phyloP scores from a whole-genome alignment of 2,329 filamentous ascomycete species.

The Venturia asperata region DNA sequence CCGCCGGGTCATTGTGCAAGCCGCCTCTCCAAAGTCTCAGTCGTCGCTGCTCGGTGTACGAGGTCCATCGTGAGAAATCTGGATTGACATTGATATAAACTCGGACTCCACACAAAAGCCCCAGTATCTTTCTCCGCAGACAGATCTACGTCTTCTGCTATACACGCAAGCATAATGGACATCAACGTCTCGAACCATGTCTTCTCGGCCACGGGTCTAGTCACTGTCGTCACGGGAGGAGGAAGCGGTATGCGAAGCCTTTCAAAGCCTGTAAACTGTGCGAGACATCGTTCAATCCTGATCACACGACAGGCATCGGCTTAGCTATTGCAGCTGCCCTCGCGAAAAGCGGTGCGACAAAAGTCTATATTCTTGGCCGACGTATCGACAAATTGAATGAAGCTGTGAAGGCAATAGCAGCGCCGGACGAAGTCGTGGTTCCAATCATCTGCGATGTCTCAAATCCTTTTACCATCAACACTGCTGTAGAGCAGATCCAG shows the following conservation, averaged over 20 bases:
- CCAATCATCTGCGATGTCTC: constrained; percentile 40
- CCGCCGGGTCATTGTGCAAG: too few relatives aligned
- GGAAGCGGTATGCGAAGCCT: constrained; percentile 34
- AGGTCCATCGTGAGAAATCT: neutral
- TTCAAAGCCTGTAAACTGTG: neutral
- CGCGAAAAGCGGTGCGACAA: constrained; percentile 35
- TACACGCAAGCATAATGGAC: constrained; percentile 33
- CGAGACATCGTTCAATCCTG: neutral
- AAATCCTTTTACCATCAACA: constrained; percentile 35
- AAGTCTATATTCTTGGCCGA: constrained; percentile 42
- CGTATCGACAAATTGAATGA: constrained; percentile 36
- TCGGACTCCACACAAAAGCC: neutral
- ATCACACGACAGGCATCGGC: constrained; percentile 30
- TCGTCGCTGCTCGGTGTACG: too few relatives aligned
- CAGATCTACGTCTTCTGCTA: neutral
- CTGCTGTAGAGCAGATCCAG: constrained; percentile 37
- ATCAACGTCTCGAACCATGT: constrained; percentile 25
- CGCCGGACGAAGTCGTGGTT: constrained; percentile 31
- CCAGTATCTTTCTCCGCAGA: neutral
- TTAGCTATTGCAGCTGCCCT: constrained; percentile 37
- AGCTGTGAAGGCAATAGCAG: constrained; percentile 32
- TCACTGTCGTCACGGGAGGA: constrained; percentile 49
- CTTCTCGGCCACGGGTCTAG: constrained; percentile 46
- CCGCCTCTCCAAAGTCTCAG: too few relatives aligned
- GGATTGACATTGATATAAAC: too few relatives aligned